phyloP scores from a whole-genome alignment of 306 rosid species.

The Vicia faba region DNA sequence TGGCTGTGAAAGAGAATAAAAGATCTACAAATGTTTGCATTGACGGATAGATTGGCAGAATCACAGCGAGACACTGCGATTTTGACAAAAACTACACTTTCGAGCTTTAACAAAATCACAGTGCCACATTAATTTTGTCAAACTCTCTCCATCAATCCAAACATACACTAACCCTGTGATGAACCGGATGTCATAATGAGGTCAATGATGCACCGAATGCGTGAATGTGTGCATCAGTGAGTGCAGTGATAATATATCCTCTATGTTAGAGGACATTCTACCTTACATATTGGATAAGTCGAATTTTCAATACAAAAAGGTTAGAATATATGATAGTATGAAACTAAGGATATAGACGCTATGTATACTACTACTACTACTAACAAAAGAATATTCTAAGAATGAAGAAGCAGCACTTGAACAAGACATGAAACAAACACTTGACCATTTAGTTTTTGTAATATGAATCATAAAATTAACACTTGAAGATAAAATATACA shows the following conservation, averaged over 20 bases:
- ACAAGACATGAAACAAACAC: constrained; percentile 16
- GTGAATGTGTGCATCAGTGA: no score
- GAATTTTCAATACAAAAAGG: constrained; percentile 28
- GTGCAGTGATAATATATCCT: background rate
- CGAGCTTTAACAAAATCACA: background rate
- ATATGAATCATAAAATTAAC: constrained; percentile 52
- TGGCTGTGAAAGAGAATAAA: constrained; percentile 23
- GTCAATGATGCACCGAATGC: no score
- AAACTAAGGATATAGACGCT: background rate
- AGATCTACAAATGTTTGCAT: background rate
- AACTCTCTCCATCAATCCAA: no score
- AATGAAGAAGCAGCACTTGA: constrained; percentile 8
- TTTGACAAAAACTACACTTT: background rate
- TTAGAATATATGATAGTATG: constrained; percentile 6
- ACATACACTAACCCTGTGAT: no score
- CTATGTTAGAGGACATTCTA: background rate
- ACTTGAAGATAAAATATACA: constrained; percentile 66
- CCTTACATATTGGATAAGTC: constrained; percentile 17
- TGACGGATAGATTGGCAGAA: background rate
- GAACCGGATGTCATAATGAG: no score
- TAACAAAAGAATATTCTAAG: background rate
- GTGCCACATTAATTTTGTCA: background rate
- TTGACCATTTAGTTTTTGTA: constrained; percentile 14
- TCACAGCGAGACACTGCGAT: background rate
- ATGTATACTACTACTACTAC: no score